Conservation (phyloP, 352 stramenopile species). For the Phytophthora uliginosa region DNA sequence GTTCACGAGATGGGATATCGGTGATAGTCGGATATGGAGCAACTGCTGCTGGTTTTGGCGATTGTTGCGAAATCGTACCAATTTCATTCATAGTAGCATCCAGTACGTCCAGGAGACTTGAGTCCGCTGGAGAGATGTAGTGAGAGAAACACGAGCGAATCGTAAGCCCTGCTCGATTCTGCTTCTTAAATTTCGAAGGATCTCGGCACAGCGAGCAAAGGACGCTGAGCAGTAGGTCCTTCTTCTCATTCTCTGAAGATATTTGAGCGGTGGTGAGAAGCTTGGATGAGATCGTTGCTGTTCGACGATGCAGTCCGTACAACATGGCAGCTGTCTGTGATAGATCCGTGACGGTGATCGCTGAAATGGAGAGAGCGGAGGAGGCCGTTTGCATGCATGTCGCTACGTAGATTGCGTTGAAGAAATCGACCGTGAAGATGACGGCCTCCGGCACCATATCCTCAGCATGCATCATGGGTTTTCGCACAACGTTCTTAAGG, state of each 20-base stretch:
- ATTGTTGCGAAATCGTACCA: neutral
- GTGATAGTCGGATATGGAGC: conserved; percentile 3
- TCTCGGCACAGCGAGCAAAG: conserved; percentile 13
- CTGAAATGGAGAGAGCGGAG: conserved; percentile 9
- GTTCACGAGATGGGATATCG: neutral
- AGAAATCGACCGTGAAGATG: conserved; percentile 40
- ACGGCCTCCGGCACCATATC: conserved; percentile 32
- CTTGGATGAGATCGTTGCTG: neutral
- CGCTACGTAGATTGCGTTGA: conserved; percentile 36
- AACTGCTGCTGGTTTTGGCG: conserved; percentile 2
- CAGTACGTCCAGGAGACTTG: conserved; percentile 16
- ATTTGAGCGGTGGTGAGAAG: neutral
- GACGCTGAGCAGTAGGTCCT: neutral
- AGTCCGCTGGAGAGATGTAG: conserved; percentile 2
- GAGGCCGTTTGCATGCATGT: conserved; percentile 36
- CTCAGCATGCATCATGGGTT: conserved; percentile 20
- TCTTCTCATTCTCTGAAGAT: neutral
- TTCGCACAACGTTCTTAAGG: conserved; percentile 33
- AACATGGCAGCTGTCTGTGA: conserved; percentile 19
- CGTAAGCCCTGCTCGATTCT: neutral
- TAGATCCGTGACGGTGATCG: conserved; percentile 22
- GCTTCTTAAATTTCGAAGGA: conserved; percentile 9
- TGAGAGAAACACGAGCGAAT: conserved; percentile 24
- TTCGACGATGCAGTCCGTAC: conserved; percentile 14
- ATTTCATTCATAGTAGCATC: neutral